Conservation (phyloP, 1,284 basidiomycete species). For the Cystobasidium sp. region DNA sequence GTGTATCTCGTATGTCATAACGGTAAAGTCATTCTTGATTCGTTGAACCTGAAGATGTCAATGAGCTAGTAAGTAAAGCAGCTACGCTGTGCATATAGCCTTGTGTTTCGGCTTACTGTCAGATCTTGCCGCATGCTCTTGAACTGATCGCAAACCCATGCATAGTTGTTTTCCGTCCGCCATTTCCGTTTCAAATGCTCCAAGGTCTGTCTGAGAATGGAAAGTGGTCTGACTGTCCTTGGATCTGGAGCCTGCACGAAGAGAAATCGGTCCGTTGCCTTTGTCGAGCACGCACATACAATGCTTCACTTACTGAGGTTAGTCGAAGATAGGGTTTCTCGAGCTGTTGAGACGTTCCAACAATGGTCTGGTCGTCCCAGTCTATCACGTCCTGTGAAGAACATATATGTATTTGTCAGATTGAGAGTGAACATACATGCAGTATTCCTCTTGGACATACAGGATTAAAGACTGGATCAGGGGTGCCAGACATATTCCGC, state of each 20-base stretch:
- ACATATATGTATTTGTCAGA: background rate
- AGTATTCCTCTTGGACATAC: slow-evolving; percentile 52
- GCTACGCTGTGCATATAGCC: background rate
- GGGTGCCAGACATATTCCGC: slow-evolving; percentile 46
- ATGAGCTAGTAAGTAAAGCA: background rate
- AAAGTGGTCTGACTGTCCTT: slow-evolving; percentile 86
- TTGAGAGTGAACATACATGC: background rate
- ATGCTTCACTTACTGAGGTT: slow-evolving; percentile 71
- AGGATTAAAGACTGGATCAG: slow-evolving; percentile 59
- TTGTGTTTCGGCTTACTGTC: slow-evolving; percentile 68
- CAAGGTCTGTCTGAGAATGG: slow-evolving; percentile 82
- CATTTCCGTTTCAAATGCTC: slow-evolving; percentile 85
- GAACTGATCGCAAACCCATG: slow-evolving; percentile 97
- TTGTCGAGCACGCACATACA: background rate
- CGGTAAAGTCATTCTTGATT: slow-evolving; percentile 98
- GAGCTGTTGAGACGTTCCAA: slow-evolving; percentile 82
- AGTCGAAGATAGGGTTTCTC: slow-evolving; percentile 96
- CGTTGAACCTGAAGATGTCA: slow-evolving; percentile 79
- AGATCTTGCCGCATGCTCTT: slow-evolving; percentile 95
- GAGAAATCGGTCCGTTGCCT: slow-evolving; percentile 58
- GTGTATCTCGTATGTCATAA: slow-evolving; percentile 97
- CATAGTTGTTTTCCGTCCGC: slow-evolving; percentile 81
- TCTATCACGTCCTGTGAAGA: slow-evolving; percentile 81
- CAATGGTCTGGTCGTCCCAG: slow-evolving; percentile 95
- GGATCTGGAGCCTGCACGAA: slow-evolving; percentile 77